Percentiles rank a stretch among this genome's conserved stretches.
These are phyloP conservation scores for Pyricularia pennisetigena DNA, from an alignment of 2,329 filamentous ascomycete genomes.

Conservation along the genomic window DNA sequence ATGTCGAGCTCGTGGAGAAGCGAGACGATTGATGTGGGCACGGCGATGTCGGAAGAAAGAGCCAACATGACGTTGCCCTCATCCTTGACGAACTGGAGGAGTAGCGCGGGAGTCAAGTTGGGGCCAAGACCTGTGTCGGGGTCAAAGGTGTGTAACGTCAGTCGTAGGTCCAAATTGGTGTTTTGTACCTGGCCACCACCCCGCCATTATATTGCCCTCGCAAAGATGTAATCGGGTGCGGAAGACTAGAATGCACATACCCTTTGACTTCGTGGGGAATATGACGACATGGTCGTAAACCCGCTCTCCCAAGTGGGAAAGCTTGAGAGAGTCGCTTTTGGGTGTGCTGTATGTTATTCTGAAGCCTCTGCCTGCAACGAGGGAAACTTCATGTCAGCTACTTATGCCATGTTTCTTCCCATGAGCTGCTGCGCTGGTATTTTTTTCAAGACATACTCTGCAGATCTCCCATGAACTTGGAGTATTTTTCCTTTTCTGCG, in stretches of 20 bases:
- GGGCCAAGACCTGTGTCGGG: constrained; percentile 68
- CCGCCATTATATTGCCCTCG: background rate
- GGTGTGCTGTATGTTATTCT: constrained; percentile 72
- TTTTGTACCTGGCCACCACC: background rate
- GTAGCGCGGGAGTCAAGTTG: constrained; percentile 71
- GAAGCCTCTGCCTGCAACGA: constrained; percentile 64
- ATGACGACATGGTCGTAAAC: constrained; percentile 86
- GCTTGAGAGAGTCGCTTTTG: constrained; percentile 63
- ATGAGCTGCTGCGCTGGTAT: background rate
- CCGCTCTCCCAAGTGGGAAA: constrained; percentile 81
- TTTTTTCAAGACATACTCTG: constrained; percentile 47
- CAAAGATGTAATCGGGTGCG: background rate
- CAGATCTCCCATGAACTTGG: constrained; percentile 67
- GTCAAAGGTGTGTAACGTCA: background rate
- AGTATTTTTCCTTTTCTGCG: constrained; percentile 72
- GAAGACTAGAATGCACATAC: constrained; percentile 29
- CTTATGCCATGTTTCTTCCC: constrained; percentile 11
- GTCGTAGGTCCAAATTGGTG: background rate
- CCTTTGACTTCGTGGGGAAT: constrained; percentile 84
- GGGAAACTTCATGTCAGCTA: background rate
- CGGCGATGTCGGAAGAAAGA: constrained; percentile 61
- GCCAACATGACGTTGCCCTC: constrained; percentile 86
- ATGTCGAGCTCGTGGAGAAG: constrained; percentile 86
- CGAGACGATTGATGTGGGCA: constrained; percentile 64
- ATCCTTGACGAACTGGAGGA: constrained; percentile 84